Evolutionary conservation across 441 rosid genomes (phyloP).

Genomic region (Syzygium malaccense): DNA sequence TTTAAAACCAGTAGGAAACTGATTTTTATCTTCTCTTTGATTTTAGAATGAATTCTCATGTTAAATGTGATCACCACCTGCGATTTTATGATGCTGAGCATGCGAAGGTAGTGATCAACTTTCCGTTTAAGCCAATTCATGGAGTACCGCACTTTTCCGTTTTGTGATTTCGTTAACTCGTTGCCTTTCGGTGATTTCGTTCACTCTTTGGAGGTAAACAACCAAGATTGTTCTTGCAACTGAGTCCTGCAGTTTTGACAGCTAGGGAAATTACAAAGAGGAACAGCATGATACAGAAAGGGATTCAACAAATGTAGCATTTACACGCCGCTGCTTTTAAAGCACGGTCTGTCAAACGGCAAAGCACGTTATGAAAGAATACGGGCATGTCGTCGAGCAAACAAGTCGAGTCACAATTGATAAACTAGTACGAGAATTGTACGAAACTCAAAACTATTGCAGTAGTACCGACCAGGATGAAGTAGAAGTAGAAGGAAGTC

Average conservation of each 20-base stretch:
- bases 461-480: too few species aligned
- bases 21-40: not conserved
- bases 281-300: not conserved
- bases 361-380: not conserved
- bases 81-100: not conserved
- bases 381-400: too few species aligned
- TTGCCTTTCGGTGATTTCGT: not conserved
- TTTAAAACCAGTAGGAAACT: not conserved
- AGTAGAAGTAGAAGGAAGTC: too few species aligned
- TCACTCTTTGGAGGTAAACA: not conserved
- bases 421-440: too few species aligned
- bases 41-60: not conserved
- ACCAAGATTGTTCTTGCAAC: not conserved
- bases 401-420: too few species aligned
- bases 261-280: not conserved
- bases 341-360: not conserved
- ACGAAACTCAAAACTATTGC: too few species aligned
- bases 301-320: not conserved
- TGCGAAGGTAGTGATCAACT: not conserved
- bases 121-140: not conserved
- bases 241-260: not conserved
- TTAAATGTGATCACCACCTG: not conserved
- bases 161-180: not conserved
- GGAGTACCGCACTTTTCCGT: not conserved
- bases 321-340: not conserved